These are phyloP conservation scores for Metschnikowia gelsemii DNA, from an alignment of 805 yeast species.

Conservation along the genomic window DNA sequence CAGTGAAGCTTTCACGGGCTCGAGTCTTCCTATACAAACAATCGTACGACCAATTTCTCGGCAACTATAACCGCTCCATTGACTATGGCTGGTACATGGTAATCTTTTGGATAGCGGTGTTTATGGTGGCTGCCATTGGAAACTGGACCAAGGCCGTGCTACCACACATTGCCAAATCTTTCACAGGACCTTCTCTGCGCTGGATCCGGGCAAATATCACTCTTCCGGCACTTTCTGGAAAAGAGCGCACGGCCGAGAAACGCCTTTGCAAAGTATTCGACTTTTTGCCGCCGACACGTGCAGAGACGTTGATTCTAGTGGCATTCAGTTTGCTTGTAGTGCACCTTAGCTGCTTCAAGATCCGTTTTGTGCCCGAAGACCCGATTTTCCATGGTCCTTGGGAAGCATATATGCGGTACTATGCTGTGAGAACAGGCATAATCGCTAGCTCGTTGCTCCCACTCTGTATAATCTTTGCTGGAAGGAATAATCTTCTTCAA, in stretches of 20 bases:
- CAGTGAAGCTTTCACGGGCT: conserved; percentile 28
- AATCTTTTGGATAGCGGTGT: conserved; percentile 33
- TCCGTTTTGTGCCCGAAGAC: conserved; percentile 17
- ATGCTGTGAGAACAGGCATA: conserved; percentile 30
- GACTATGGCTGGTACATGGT: conserved; percentile 28
- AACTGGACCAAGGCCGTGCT: conserved; percentile 36
- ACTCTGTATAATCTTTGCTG: conserved; percentile 19
- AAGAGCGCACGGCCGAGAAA: conserved; percentile 28
- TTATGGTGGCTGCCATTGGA: conserved; percentile 25
- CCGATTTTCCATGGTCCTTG: conserved; percentile 21
- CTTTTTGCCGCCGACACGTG: conserved; percentile 27
- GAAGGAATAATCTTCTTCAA: conserved; percentile 29
- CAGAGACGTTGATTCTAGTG: conserved; percentile 14
- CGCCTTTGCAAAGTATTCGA: conserved; percentile 24
- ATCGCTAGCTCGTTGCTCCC: conserved; percentile 21
- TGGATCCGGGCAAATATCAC: conserved; percentile 34
- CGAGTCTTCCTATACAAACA: conserved; percentile 21
- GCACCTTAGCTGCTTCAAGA: conserved; percentile 5
- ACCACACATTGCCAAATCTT: conserved; percentile 21
- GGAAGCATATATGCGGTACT: conserved; percentile 37
- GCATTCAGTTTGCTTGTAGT: conserved; percentile 9
- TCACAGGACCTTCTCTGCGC: conserved; percentile 33
- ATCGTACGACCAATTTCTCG: conserved; percentile 39
- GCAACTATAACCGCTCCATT: conserved; percentile 46
- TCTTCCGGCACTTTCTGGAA: conserved; percentile 40